These are phyloP conservation scores for Cupressus sempervirens DNA, from an alignment of 75 land plant genomes.

Conservation along the genomic window DNA sequence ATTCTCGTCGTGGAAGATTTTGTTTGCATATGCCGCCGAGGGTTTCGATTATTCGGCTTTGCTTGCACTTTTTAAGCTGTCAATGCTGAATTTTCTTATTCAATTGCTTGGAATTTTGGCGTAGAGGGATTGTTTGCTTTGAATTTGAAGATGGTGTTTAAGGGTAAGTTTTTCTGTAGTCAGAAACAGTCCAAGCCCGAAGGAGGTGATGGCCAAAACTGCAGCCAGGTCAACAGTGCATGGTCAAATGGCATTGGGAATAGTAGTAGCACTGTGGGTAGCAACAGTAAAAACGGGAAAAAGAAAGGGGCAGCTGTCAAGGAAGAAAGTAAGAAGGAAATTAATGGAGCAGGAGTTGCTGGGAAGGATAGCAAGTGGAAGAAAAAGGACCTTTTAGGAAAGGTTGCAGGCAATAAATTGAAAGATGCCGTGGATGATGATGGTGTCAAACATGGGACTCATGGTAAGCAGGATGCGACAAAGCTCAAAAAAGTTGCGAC, in stretches of 20 bases:
- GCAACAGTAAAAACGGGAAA: slow-evolving; percentile 13
- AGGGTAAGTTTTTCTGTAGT: slow-evolving; percentile 55
- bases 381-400: slow-evolving; percentile 8
- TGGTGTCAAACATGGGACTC: neutral
- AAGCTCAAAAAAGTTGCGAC: slow-evolving; percentile 7
- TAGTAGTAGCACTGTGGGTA: neutral
- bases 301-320: slow-evolving; percentile 6
- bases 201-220: neutral
- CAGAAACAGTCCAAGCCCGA: slow-evolving; percentile 17
- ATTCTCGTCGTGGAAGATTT: neutral
- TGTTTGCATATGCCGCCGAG: neutral
- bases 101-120: neutral
- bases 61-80: neutral
- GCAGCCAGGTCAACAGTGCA: neutral
- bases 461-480: neutral
- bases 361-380: slow-evolving; percentile 12
- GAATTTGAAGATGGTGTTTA: slow-evolving; percentile 60
- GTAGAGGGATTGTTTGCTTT: neutral
- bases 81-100: slow-evolving; percentile 4
- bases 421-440: slow-evolving; percentile 13
- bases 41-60: neutral
- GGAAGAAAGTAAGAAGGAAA: slow-evolving; percentile 20
- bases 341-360: slow-evolving; percentile 7
- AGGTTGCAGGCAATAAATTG: slow-evolving; percentile 16
- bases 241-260: neutral